Percentiles rank a stretch among this genome's conserved stretches.
These are phyloP conservation scores for Verticillium dahliae DNA, from an alignment of 2,329 filamentous ascomycete genomes.

Conservation along the genomic window DNA sequence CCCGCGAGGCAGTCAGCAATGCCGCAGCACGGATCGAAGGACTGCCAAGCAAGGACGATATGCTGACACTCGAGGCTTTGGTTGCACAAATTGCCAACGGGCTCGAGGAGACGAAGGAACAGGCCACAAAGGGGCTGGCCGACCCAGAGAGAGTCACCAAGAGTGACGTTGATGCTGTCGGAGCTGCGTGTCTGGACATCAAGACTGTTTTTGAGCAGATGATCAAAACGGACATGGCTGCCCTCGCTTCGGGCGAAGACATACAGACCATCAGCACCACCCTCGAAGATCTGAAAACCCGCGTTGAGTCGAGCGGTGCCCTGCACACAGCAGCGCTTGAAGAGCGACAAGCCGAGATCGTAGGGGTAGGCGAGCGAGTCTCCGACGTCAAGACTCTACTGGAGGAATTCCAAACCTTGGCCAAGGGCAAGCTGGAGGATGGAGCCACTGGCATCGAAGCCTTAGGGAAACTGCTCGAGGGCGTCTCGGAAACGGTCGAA, in stretches of 20 bases:
- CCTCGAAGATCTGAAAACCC: constrained; percentile 54
- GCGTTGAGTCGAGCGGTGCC: constrained; percentile 60
- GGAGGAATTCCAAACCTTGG: constrained; percentile 68
- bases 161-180: constrained; percentile 74
- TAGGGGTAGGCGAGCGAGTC: constrained; percentile 70
- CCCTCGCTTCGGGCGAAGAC: constrained; percentile 70
- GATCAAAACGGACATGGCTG: constrained; percentile 61
- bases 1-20: constrained; percentile 64
- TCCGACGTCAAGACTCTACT: constrained; percentile 72
- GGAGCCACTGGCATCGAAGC: constrained; percentile 67
- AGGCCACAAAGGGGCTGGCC: constrained; percentile 45
- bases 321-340: constrained; percentile 74
- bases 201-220: constrained; percentile 73
- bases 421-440: constrained; percentile 71
- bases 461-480: constrained; percentile 63
- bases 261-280: constrained; percentile 63
- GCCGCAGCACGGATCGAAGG: constrained; percentile 63
- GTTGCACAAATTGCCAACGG: constrained; percentile 69
- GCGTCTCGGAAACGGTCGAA: constrained; percentile 55
- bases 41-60: constrained; percentile 70
- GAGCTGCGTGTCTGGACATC: constrained; percentile 76
- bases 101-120: constrained; percentile 67
- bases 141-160: constrained; percentile 66
- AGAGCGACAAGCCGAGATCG: constrained; percentile 77
- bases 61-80: constrained; percentile 69